Conservation (phyloP, 768 basidiomycete genomes). For the Cystobasidium ongulense region DNA sequence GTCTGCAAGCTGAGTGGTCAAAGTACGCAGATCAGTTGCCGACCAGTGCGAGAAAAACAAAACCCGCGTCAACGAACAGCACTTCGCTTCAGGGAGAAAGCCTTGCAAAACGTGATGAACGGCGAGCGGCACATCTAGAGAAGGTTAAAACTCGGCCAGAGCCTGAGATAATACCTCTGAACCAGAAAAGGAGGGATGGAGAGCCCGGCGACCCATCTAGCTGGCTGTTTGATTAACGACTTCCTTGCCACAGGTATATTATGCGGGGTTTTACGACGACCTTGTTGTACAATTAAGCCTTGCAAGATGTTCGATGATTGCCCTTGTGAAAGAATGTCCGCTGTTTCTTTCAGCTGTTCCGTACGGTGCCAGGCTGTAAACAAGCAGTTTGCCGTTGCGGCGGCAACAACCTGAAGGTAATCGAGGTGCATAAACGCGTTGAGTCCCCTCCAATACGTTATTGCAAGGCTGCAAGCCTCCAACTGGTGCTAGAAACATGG, state of each 20-base stretch:
- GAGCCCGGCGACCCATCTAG: slow-evolving; percentile 12
- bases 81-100: background rate
- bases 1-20: slow-evolving; percentile 13
- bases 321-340: no score
- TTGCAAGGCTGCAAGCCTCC: background rate
- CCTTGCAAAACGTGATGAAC: background rate
- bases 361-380: background rate
- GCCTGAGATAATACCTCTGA: slow-evolving; percentile 8
- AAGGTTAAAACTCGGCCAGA: background rate
- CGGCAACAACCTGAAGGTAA: background rate
- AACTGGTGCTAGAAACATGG: background rate
- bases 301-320: no score
- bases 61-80: background rate
- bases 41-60: background rate
- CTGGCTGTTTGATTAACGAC: slow-evolving; percentile 14
- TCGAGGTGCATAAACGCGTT: background rate
- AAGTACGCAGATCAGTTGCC: background rate
- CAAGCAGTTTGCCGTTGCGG: no score
- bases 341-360: no score
- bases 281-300: background rate
- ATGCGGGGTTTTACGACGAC: background rate
- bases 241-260: background rate
- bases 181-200: slow-evolving; percentile 7
- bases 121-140: background rate
- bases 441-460: background rate